Conservation (phyloP, 331 rosid genomes). For the Acacia pycnantha region DNA sequence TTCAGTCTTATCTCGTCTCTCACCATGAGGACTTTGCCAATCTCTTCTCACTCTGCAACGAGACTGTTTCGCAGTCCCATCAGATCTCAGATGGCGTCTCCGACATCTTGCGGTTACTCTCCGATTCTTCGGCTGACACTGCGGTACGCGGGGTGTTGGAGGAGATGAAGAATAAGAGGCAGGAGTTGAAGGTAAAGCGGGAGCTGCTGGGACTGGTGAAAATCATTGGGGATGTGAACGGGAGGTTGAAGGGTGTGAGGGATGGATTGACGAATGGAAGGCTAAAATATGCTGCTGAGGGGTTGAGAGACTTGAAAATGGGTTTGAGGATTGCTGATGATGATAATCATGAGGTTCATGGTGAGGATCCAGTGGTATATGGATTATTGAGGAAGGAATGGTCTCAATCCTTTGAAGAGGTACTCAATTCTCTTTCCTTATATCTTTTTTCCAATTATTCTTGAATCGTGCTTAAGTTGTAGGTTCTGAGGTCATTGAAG, state of each 20-base stretch:
- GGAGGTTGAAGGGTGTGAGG: slow-evolving; percentile 53
- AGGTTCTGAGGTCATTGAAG: background rate
- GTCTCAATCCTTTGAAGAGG: slow-evolving; percentile 89
- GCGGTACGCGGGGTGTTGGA: slow-evolving; percentile 52
- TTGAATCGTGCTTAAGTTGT: background rate
- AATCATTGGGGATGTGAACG: slow-evolving; percentile 46
- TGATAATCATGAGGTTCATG: slow-evolving; percentile 31
- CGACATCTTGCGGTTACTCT: slow-evolving; percentile 39
- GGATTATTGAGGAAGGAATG: slow-evolving; percentile 75
- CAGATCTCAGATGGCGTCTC: slow-evolving; percentile 48
- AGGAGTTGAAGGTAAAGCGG: slow-evolving; percentile 61
- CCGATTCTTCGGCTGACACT: slow-evolving; percentile 62
- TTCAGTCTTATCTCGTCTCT: slow-evolving; percentile 67
- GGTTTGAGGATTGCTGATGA: slow-evolving; percentile 47
- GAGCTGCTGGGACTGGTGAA: slow-evolving; percentile 63
- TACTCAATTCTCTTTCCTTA: background rate
- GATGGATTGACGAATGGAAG: slow-evolving; percentile 64
- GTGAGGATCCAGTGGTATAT: slow-evolving; percentile 77
- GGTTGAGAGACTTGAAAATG: slow-evolving; percentile 60
- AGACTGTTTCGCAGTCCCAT: slow-evolving; percentile 60
- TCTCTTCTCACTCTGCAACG: slow-evolving; percentile 73
- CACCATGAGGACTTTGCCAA: slow-evolving; percentile 71
- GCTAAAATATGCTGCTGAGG: slow-evolving; percentile 67
- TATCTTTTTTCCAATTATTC: background rate
- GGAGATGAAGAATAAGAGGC: slow-evolving; percentile 55